phyloP scores from a whole-genome alignment of 2,329 filamentous ascomycete genomes.

The Pseudocercospora cruenta region DNA sequence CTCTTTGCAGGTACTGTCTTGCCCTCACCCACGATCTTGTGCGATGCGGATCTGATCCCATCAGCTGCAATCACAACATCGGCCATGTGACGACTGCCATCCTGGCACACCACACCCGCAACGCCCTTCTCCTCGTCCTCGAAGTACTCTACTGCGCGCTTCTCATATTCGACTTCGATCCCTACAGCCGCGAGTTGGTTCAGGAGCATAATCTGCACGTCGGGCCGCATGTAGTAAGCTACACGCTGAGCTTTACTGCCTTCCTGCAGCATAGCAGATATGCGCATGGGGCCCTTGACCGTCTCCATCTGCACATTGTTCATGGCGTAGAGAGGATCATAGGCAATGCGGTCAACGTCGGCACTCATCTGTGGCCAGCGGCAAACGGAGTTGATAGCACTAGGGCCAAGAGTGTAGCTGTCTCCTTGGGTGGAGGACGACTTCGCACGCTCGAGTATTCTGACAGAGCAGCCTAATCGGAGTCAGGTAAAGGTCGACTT shows the following conservation, averaged over 20 bases:
- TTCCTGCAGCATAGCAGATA: not conserved
- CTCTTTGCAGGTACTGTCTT: conserved; percentile 30
- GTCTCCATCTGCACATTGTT: conserved; percentile 12
- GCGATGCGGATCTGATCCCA: conserved; percentile 41
- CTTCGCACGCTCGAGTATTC: conserved; percentile 16
- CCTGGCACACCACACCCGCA: conserved; percentile 38
- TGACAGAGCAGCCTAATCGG: not conserved
- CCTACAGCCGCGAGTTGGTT: conserved; percentile 50
- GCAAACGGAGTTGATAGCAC: conserved; percentile 56
- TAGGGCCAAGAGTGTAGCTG: conserved; percentile 50
- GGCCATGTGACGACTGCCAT: conserved; percentile 47
- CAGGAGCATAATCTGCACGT: conserved; percentile 50
- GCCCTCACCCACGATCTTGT: conserved; percentile 49
- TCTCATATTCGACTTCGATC: conserved; percentile 47
- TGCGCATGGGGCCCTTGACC: not conserved
- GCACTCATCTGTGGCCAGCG: conserved; percentile 57
- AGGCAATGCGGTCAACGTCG: not conserved
- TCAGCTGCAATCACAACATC: conserved; percentile 42
- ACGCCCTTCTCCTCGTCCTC: conserved; percentile 41
- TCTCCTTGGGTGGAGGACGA: conserved; percentile 16
- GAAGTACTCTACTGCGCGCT: conserved; percentile 49
- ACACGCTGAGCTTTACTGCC: conserved; percentile 3
- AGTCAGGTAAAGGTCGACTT: not conserved
- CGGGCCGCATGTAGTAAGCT: conserved; percentile 17
- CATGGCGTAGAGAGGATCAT: not conserved